Conservation (phyloP, 108 stramenopile genomes). For the Pseudonitzschia multistriata region DNA sequence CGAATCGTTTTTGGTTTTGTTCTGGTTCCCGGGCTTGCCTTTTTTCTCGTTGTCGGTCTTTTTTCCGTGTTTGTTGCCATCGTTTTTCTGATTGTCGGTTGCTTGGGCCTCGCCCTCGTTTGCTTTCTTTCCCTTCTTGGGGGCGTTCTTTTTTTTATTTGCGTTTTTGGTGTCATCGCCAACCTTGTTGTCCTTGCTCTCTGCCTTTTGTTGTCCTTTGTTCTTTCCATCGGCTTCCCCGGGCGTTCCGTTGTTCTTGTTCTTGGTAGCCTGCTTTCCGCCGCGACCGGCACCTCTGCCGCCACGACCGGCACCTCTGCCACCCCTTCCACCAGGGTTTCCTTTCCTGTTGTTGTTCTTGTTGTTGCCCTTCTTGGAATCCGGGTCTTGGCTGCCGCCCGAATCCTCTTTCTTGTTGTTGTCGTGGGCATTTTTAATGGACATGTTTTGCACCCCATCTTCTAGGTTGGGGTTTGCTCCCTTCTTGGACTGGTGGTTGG, state of each 20-base stretch:
- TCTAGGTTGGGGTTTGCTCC: not conserved
- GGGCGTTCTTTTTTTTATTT: slow-evolving; percentile 24
- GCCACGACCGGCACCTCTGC: slow-evolving; percentile 1
- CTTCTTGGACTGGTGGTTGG: not conserved
- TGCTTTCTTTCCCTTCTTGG: slow-evolving; percentile 15
- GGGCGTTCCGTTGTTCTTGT: not conserved
- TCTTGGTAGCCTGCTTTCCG: not conserved
- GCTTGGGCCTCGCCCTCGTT: slow-evolving; percentile 11
- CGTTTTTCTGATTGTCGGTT: slow-evolving; percentile 13
- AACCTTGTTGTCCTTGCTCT: slow-evolving; percentile 20
- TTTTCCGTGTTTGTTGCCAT: slow-evolving; percentile 20
- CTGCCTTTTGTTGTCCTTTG: not conserved
- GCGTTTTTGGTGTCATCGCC: slow-evolving; percentile 19
- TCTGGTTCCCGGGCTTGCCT: slow-evolving; percentile 12
- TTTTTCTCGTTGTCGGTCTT: slow-evolving; percentile 10
- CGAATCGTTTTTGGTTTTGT: not conserved
- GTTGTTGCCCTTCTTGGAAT: not conserved
- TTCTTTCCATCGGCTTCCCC: too few relatives aligned
- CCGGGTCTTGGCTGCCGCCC: not conserved
- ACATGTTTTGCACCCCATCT: not conserved
- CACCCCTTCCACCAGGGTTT: slow-evolving; percentile 5
- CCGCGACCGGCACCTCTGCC: slow-evolving; percentile 3
- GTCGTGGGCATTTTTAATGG: not conserved
- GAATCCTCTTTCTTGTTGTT: too few relatives aligned
- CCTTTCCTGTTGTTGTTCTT: not conserved